Evolutionary conservation across 352 stramenopile species (phyloP), one percentile per base, ranked within the genome.

Genomic region (Chrysophaeum taylorii): DNA sequence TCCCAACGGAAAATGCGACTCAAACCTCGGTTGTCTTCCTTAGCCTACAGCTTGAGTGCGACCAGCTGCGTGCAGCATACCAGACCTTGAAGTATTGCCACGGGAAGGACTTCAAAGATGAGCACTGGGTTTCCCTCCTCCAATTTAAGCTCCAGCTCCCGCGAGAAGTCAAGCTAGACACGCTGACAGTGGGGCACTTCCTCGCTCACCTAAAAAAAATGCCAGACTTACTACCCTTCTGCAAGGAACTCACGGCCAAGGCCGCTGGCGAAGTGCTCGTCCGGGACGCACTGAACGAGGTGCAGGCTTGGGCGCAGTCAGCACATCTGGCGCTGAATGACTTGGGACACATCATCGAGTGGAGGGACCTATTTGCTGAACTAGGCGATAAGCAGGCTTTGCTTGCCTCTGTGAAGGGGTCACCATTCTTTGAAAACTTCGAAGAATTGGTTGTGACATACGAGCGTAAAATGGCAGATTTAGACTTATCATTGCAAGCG

Each of bases 331-430:
- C 87, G 25, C 70, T 97, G 21, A n/a, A n/a, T n/a, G n/a, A n/a
- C n/a, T n/a, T n/a, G n/a, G n/a, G n/a, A n/a, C n/a, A n/a, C 69
- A 96, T 97, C 77, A 93, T 93, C 61, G 91, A 97, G 73, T 97
- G 92, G 90, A 95, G 95, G 61, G 90, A 97, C 43, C 77, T 97
- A 25, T 92, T 91, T n/a, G 81, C 96, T 5, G 89, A 91, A n/a
- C 74, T 97, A 0, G 92, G 91, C 0, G 92, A 97, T 77, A 97
- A 97, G 72, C 92, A 97, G 74, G 94, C 84, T 23, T 79, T 97
- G 16, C 75, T 97, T 2, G 87, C 85, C 0, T 96, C 90, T 27
- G 81, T 97, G 2, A 97, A 96, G 62, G 92, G 97, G 70, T 96
- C 89, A n/a, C 89, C 92, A 52, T 97, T 96, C 77, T 97, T 96